Conservation (phyloP, 176 grass and related monocot species). For the Oryza glaberrima region DNA sequence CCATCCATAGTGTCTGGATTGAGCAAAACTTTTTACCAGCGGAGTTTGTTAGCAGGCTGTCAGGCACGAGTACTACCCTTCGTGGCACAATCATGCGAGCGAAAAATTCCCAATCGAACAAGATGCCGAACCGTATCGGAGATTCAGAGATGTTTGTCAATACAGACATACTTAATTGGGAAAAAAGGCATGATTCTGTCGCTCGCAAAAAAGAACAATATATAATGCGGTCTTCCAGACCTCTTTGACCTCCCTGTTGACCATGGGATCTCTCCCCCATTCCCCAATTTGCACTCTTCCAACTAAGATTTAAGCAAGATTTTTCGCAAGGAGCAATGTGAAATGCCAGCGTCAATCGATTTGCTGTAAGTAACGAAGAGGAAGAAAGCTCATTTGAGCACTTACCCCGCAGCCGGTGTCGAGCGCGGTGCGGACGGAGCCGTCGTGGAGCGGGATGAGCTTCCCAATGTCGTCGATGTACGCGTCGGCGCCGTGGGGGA, state of each 20-base stretch:
- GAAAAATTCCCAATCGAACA: not conserved
- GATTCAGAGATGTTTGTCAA: no score
- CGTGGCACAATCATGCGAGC: not conserved
- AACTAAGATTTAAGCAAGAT: not conserved
- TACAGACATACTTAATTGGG: not conserved
- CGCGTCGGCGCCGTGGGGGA: slow-evolving; percentile 68
- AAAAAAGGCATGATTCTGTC: not conserved
- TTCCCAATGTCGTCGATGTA: slow-evolving; percentile 70
- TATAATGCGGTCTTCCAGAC: not conserved
- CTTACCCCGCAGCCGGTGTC: slow-evolving; percentile 76
- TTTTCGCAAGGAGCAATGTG: not conserved
- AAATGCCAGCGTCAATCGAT: not conserved
- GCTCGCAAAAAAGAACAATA: not conserved
- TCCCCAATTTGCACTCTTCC: not conserved
- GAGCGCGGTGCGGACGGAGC: slow-evolving; percentile 65
- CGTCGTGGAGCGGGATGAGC: slow-evolving; percentile 60
- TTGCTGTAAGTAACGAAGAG: not conserved
- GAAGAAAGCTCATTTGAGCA: not conserved
- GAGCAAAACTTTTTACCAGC: not conserved
- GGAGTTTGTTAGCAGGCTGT: not conserved
- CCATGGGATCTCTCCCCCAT: not conserved
- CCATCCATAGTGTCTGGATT: not conserved
- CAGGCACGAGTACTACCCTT: not conserved
- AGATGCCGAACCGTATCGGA: not conserved
- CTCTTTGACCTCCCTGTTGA: slow-evolving; percentile 2